A percentile compares a stretch with the other conserved stretches of the same genome.
Evolutionary conservation across 495 filamentous ascomycete genomes (phyloP).

Genomic region (Halenospora varia): DNA sequence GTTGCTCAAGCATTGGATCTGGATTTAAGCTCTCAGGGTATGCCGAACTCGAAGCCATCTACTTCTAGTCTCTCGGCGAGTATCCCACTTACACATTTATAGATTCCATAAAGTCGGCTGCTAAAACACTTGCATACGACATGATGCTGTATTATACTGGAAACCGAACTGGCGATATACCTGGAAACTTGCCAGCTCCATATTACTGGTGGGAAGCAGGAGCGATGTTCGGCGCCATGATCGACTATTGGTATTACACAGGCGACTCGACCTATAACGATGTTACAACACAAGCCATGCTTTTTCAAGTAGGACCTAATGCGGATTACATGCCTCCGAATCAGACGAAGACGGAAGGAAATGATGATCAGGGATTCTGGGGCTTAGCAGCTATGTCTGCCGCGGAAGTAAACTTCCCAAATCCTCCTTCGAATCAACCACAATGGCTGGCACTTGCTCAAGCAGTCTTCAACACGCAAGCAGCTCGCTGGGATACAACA

Average conservation of each 20-base stretch:
- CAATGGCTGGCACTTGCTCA: constrained; percentile 80
- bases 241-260: constrained; percentile 70
- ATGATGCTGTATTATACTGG: constrained; percentile 68
- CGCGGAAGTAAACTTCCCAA: constrained; percentile 57
- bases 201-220: constrained; percentile 76
- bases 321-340: constrained; percentile 60
- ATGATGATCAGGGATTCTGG: constrained; percentile 68
- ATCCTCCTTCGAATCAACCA: constrained; percentile 51
- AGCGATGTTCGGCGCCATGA: constrained; percentile 69
- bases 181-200: constrained; percentile 61
- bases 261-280: constrained; percentile 60
- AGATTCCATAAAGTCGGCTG: constrained; percentile 60
- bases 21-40: constrained; percentile 22
- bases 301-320: constrained; percentile 54
- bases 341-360: constrained; percentile 58
- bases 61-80: neutral
- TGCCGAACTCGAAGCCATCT: neutral
- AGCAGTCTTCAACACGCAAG: constrained; percentile 70
- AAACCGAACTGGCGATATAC: constrained; percentile 57
- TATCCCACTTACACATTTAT: neutral
- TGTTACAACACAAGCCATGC: constrained; percentile 47
- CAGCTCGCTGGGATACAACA: constrained; percentile 54
- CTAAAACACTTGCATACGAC: constrained; percentile 56
- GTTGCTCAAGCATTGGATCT: constrained; percentile 16
- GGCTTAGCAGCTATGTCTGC: constrained; percentile 65